Evolutionary conservation across 441 rosid species (phyloP).

Genomic region (Biscutella laevigata): DNA sequence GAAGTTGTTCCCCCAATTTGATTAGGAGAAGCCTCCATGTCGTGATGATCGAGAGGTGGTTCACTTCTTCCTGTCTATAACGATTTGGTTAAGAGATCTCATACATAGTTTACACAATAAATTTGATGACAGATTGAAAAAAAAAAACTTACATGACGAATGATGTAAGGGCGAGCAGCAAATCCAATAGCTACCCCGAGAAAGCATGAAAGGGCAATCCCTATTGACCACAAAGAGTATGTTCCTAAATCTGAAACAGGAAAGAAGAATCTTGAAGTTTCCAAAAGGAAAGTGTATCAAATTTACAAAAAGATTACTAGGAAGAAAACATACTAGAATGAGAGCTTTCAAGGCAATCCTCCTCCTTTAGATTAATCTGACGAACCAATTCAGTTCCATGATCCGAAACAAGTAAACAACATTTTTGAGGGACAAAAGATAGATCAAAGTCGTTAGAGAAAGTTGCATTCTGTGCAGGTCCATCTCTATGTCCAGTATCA

Average conservation of each 20-base stretch:
- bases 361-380: conserved; percentile 49
- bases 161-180: conserved; percentile 33
- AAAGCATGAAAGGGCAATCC: conserved; percentile 42
- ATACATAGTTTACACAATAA: not conserved
- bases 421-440: conserved; percentile 36
- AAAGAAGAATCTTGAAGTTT: not conserved
- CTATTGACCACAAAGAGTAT: conserved; percentile 39
- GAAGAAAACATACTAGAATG: conserved; percentile 26
- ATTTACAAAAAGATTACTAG: not conserved
- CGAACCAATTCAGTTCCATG: conserved; percentile 48
- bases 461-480: conserved; percentile 60
- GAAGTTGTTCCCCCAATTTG: conserved; percentile 43
- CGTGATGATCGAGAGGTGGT: conserved; percentile 31
- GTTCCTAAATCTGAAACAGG: conserved; percentile 38
- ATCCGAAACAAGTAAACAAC: conserved; percentile 52
- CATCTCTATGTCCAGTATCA: conserved; percentile 36
- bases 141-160: conserved; percentile 35
- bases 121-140: not conserved
- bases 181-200: conserved; percentile 42
- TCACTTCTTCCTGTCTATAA: conserved; percentile 54
- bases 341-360: conserved; percentile 41
- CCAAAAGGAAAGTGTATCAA: not conserved
- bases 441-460: conserved; percentile 51
- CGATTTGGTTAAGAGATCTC: conserved; percentile 30
- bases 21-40: conserved; percentile 62